Percentiles rank a stretch among this genome's conserved stretches.
These are phyloP conservation scores for Ciborinia camelliae DNA, from an alignment of 2,329 filamentous ascomycete species.

Conservation along the genomic window DNA sequence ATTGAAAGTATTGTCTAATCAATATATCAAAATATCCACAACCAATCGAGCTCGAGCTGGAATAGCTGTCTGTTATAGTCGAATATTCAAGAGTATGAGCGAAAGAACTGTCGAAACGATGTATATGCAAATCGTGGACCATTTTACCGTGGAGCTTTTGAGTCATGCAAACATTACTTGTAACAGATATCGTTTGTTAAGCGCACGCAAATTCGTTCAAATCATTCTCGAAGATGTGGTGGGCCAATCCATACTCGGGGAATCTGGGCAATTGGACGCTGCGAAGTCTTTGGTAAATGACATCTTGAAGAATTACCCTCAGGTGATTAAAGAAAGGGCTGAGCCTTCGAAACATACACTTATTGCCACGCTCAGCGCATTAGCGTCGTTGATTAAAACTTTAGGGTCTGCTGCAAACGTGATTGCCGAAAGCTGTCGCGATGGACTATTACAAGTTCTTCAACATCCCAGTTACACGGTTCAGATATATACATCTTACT, in stretches of 20 bases:
- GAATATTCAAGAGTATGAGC: slow-evolving; percentile 73
- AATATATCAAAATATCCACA: slow-evolving; percentile 76
- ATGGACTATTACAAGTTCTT: slow-evolving; percentile 82
- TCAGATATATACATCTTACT: slow-evolving; percentile 83
- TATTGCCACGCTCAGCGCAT: slow-evolving; percentile 71
- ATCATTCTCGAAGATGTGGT: slow-evolving; percentile 81
- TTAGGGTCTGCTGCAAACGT: slow-evolving; percentile 78
- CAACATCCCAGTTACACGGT: slow-evolving; percentile 96
- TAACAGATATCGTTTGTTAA: slow-evolving; percentile 83
- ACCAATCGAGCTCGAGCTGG: slow-evolving; percentile 78
- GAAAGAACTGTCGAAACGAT: slow-evolving; percentile 79
- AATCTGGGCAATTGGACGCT: slow-evolving; percentile 81
- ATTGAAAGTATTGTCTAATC: slow-evolving; percentile 71
- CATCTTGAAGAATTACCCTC: slow-evolving; percentile 90
- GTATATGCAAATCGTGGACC: slow-evolving; percentile 77
- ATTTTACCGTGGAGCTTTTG: slow-evolving; percentile 76
- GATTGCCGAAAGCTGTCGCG: slow-evolving; percentile 79
- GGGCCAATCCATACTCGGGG: slow-evolving; percentile 76
- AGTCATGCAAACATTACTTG: slow-evolving; percentile 71
- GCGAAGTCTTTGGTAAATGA: slow-evolving; percentile 81
- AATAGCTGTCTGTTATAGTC: slow-evolving; percentile 82
- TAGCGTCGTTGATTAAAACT: slow-evolving; percentile 73
- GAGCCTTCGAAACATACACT: slow-evolving; percentile 87
- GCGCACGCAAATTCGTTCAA: slow-evolving; percentile 79
- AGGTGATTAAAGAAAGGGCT: slow-evolving; percentile 77